phyloP scores from a whole-genome alignment of 306 rosid genomes.

The Dryas alaskensis region DNA sequence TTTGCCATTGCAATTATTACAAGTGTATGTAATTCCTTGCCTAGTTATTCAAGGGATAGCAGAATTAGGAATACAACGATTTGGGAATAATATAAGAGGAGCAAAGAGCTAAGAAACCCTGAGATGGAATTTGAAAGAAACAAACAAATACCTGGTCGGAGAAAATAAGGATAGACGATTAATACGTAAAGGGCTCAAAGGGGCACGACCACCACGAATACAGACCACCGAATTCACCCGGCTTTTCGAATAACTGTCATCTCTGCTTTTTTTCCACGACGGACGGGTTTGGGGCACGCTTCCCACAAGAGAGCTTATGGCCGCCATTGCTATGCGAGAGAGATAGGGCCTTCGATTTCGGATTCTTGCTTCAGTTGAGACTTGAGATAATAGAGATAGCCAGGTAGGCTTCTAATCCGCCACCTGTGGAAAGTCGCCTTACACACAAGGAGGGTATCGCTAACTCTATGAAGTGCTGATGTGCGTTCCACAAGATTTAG shows the following conservation, averaged over 20 bases:
- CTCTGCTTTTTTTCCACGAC: constrained; percentile 18
- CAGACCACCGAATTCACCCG: constrained; percentile 26
- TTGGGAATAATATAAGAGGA: background rate
- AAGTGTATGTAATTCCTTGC: background rate
- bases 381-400: too few species aligned
- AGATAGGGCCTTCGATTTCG: background rate
- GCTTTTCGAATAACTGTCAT: constrained; percentile 10
- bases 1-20: background rate
- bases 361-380: background rate
- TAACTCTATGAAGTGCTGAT: too few species aligned
- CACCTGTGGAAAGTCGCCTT: too few species aligned
- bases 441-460: too few species aligned
- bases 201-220: constrained; percentile 18
- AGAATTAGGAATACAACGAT: background rate
- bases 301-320: constrained; percentile 25
- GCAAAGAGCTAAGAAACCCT: background rate
- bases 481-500: too few species aligned
- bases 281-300: constrained; percentile 22
- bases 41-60: background rate
- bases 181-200: constrained; percentile 8
- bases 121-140: background rate
- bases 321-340: constrained; percentile 31
- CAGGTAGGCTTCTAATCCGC: too few species aligned
- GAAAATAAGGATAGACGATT: constrained; percentile 23
- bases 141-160: constrained; percentile 32